Conservation (phyloP, 2,329 filamentous ascomycete species). For the Dactylonectria macrodidyma region DNA sequence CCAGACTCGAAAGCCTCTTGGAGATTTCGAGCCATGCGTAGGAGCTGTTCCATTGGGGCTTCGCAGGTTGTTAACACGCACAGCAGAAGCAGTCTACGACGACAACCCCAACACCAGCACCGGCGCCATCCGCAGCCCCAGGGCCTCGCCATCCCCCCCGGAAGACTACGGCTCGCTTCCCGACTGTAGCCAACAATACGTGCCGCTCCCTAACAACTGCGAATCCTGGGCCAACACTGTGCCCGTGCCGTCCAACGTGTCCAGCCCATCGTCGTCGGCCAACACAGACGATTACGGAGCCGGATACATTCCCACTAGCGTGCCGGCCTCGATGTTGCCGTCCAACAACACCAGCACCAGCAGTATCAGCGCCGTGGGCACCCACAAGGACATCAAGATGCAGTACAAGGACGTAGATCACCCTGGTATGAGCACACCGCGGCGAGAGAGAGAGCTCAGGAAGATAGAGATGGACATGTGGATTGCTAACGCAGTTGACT, state of each 20-base stretch:
- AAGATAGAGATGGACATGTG: conserved; percentile 26
- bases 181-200: conserved; percentile 58
- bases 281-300: conserved; percentile 62
- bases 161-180: conserved; percentile 61
- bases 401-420: conserved; percentile 57
- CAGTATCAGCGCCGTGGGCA: conserved; percentile 45
- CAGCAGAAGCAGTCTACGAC: no score
- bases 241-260: conserved; percentile 63
- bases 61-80: no score
- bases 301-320: conserved; percentile 65
- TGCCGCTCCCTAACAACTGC: conserved; percentile 58
- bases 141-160: conserved; percentile 62
- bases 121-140: conserved; percentile 60
- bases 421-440: conserved; percentile 44
- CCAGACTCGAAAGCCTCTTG: no score
- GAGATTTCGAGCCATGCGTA: no score
- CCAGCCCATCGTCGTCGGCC: conserved; percentile 66
- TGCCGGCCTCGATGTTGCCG: conserved; percentile 61
- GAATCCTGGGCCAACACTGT: conserved; percentile 63
- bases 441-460: background rate
- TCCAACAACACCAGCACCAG: conserved; percentile 49
- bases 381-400: conserved; percentile 57
- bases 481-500: conserved; percentile 47
- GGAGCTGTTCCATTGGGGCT: no score
- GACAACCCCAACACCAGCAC: conserved; percentile 57